Conservation (phyloP, 2,329 filamentous ascomycete genomes). For the Malbranchea zuffiana region DNA sequence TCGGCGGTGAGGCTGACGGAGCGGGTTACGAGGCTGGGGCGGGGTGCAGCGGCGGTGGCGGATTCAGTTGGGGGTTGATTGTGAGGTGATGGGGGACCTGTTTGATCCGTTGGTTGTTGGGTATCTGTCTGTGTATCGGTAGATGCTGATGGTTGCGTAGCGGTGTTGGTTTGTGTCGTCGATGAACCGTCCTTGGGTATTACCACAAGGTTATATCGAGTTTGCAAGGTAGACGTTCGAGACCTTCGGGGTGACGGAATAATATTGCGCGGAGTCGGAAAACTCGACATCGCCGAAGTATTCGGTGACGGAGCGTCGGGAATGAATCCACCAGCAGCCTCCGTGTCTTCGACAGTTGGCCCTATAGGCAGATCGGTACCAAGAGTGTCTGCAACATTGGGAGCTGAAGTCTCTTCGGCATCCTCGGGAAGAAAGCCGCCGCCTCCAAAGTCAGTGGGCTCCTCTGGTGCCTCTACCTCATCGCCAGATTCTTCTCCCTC, state of each 20-base stretch:
- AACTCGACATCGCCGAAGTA: no score
- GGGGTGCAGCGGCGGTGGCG: no score
- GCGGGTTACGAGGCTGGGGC: no score
- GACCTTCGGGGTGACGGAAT: no score
- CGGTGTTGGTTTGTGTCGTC: no score
- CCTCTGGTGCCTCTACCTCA: slow-evolving; percentile 23
- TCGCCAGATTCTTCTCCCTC: slow-evolving; percentile 26
- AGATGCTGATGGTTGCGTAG: no score
- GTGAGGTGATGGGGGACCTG: no score
- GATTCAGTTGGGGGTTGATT: no score
- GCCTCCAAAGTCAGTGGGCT: slow-evolving; percentile 21
- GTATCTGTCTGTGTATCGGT: no score
- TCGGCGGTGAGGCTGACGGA: slow-evolving; percentile 24
- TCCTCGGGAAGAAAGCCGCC: slow-evolving; percentile 33
- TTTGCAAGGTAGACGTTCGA: neutral
- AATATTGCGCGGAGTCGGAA: no score
- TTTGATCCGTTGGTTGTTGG: no score
- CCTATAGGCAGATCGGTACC: slow-evolving; percentile 15
- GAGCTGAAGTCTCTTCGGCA: slow-evolving; percentile 15
- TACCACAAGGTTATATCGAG: slow-evolving; percentile 25
- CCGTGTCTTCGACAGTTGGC: slow-evolving; percentile 12
- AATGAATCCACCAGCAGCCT: slow-evolving; percentile 18
- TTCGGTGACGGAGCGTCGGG: no score
- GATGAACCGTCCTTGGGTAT: slow-evolving; percentile 15
- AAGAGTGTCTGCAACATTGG: slow-evolving; percentile 3